A percentile compares a stretch with the other conserved stretches of the same genome.
These are phyloP conservation scores for Bassia scoparia DNA, from an alignment of 148 eudicot species.

Conservation along the genomic window DNA sequence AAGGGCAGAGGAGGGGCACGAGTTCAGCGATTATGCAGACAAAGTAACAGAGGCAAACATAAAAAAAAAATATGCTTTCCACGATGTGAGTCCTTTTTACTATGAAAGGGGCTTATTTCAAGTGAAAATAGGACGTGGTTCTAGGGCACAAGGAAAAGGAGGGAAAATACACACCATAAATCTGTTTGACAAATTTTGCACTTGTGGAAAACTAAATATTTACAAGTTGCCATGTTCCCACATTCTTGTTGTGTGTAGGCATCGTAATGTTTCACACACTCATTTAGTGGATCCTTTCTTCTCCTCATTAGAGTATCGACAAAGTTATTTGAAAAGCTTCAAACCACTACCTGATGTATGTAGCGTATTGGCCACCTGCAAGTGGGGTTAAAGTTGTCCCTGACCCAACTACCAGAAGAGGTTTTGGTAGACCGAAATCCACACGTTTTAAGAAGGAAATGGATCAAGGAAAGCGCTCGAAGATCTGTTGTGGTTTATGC, in stretches of 20 bases:
- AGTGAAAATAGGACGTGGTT: neutral
- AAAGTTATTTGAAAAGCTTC: too few relatives aligned
- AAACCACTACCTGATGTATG: too few relatives aligned
- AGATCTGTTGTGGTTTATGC: neutral
- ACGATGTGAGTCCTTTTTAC: neutral
- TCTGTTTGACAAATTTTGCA: neutral
- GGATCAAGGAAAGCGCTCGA: neutral
- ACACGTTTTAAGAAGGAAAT: neutral
- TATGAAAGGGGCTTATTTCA: neutral
- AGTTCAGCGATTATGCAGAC: neutral
- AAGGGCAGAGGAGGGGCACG: neutral
- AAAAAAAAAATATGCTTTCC: neutral
- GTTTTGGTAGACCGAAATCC: neutral
- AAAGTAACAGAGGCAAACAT: neutral
- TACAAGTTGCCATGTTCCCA: conserved; percentile 12
- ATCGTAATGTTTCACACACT: neutral
- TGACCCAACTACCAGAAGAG: neutral
- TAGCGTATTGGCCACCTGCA: too few relatives aligned
- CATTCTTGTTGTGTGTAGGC: neutral
- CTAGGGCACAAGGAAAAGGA: neutral
- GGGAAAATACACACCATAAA: neutral
- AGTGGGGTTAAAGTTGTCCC: too few relatives aligned
- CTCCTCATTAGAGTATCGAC: neutral
- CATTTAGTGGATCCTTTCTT: neutral
- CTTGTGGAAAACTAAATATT: neutral